phyloP scores from a whole-genome alignment of 768 basidiomycete genomes.

The Lentinula sp. region DNA sequence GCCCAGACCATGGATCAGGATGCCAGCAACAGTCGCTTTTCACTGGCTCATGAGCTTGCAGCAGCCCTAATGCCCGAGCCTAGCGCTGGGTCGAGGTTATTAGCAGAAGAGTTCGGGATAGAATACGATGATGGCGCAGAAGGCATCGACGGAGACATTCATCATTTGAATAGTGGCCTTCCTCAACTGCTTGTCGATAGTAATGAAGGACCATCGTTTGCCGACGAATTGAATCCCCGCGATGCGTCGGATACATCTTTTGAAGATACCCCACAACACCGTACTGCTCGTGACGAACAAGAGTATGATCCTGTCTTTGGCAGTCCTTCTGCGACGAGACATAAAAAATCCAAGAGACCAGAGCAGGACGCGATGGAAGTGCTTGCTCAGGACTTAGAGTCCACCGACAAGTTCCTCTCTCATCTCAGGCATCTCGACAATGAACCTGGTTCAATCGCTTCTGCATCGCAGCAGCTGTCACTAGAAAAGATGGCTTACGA shows the following conservation, averaged over 20 bases:
- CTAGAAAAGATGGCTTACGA: conserved; percentile 72
- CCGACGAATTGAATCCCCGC: conserved; percentile 31
- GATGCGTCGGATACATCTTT: conserved; percentile 22
- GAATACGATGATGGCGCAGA: conserved; percentile 87
- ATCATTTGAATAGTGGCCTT: conserved; percentile 13
- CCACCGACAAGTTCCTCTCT: conserved; percentile 70
- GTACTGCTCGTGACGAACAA: conserved; percentile 16
- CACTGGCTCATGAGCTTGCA: conserved; percentile 83
- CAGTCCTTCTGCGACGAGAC: conserved; percentile 25
- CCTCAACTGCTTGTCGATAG: conserved; percentile 26
- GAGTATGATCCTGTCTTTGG: conserved; percentile 42
- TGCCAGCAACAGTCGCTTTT: conserved; percentile 44
- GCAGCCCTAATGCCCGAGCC: conserved; percentile 87
- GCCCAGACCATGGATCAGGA: conserved; percentile 35
- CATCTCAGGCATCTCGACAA: conserved; percentile 68
- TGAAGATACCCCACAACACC: conserved; percentile 21
- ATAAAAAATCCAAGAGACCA: conserved; percentile 21
- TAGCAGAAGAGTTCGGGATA: conserved; percentile 86
- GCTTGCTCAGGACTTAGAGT: conserved; percentile 67
- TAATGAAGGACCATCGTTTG: conserved; percentile 30
- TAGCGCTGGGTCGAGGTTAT: conserved; percentile 63
- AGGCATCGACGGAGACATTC: conserved; percentile 54
- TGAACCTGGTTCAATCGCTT: conserved; percentile 29
- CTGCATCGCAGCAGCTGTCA: conserved; percentile 29
- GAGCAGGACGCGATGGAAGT: conserved; percentile 66